These are phyloP conservation scores for Leptographium lundbergii DNA, from an alignment of 2,329 filamentous ascomycete genomes.

Conservation along the genomic window DNA sequence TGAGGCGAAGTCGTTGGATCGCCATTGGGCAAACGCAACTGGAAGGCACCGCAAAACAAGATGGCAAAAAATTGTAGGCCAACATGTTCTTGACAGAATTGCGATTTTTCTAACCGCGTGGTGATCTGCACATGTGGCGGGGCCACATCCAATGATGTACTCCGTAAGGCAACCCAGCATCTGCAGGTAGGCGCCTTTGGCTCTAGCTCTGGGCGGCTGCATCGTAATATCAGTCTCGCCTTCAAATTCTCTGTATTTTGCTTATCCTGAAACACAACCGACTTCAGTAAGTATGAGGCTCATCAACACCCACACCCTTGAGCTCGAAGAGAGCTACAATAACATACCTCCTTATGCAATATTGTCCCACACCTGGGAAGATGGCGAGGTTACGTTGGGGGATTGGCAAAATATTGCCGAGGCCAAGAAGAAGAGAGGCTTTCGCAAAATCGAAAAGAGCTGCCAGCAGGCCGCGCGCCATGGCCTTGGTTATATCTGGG, in stretches of 20 bases:
- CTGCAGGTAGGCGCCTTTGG: background rate
- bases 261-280: background rate
- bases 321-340: slow-evolving; percentile 4
- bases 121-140: background rate
- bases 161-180: background rate
- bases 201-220: background rate
- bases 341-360: slow-evolving; percentile 18
- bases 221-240: background rate
- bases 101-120: too few relatives aligned
- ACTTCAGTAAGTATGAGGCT: slow-evolving; percentile 8
- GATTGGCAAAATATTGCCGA: slow-evolving; percentile 10
- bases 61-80: too few relatives aligned
- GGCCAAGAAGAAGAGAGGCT: slow-evolving; percentile 10
- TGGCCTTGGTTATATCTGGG: slow-evolving; percentile 20
- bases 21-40: too few relatives aligned
- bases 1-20: too few relatives aligned
- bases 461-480: slow-evolving; percentile 14
- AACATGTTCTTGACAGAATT: too few relatives aligned
- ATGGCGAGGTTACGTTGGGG: slow-evolving; percentile 17
- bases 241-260: background rate
- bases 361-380: slow-evolving; percentile 20
- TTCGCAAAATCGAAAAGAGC: slow-evolving; percentile 15
- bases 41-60: too few relatives aligned
- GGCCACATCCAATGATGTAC: too few relatives aligned
- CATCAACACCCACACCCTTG: slow-evolving; percentile 6